Base-by-base conservation (phyloP, 306 rosid species). In the Begonia fuchsioides region DNA sequence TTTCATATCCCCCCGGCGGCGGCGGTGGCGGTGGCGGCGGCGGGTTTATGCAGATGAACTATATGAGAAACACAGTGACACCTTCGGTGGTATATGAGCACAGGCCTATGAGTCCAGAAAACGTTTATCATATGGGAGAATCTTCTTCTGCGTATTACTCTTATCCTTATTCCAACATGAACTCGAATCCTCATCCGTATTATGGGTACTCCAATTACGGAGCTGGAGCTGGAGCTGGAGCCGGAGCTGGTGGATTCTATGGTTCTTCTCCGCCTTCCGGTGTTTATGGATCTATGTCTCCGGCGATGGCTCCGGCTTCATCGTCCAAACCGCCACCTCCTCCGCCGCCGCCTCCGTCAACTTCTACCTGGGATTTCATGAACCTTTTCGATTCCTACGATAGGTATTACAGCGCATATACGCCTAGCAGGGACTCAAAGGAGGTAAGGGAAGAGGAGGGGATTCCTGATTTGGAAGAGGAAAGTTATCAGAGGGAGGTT, bases 401-500 rank as follows among this genome's bases (percentile, higher is more conserved):
- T 0, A 72, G 59, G 57, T 75, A 61, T 67, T 69, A 75, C 63
- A 32, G 68, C 47, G 73, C 73, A 1, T 65, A 73, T 61, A 69
- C 94, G 0, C 93, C 96, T 15, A 77, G 93, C 68, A 65, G 83
- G 59, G 78, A 86, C 51, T 92, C 80, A 2, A 86, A 56, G 67
- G 96, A 79, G 39, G 72, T 92, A 11, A 69, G 96, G 43, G 96
- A 92, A 38, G 99, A 75, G 19, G 99, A 92, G 64, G 99, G 96
- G 15, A 92, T 92, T 57, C 98, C 99, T 7, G 99, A 79, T 45
- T 77, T 92, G 83, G 99, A 92, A 59, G 96, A 92, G 10, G 98
- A 75, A 63, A 76, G 61, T 57, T 72, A 62, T 64, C 75, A 62
- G 38, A 67, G 67, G 38, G 93, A 86, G 62, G 98, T 85, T 16